A percentile compares a stretch with the other conserved stretches of the same genome.
phyloP scores from a whole-genome alignment of 306 rosid species.

The Hippophae rhamnoides region DNA sequence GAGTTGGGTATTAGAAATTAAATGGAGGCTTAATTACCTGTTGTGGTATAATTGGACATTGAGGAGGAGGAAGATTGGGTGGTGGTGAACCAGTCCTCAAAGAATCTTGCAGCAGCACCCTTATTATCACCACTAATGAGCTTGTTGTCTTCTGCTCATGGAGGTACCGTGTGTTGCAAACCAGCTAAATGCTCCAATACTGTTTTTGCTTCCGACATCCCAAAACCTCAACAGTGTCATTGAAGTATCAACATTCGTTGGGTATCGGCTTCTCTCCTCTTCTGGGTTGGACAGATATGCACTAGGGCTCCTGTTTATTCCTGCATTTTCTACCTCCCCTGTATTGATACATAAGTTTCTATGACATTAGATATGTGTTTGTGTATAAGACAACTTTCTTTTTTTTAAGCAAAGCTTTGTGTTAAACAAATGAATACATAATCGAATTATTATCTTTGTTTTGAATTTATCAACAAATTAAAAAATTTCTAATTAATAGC shows the following conservation, averaged over 20 bases:
- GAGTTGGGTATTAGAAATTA: neutral
- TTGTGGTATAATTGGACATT: conserved; percentile 11
- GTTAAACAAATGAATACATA: too few species aligned
- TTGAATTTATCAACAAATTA: too few species aligned
- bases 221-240: conserved; percentile 69
- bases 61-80: conserved; percentile 2
- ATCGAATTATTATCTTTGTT: too few species aligned
- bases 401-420: too few species aligned
- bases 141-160: conserved; percentile 67
- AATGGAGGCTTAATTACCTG: conserved; percentile 11
- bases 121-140: conserved; percentile 86
- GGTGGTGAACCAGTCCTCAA: conserved; percentile 61
- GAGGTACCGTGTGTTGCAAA: conserved; percentile 79
- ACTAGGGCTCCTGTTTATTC: conserved; percentile 78
- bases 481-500: too few species aligned
- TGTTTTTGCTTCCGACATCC: conserved; percentile 34
- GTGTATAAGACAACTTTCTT: too few species aligned
- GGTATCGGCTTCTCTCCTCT: conserved; percentile 56
- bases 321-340: conserved; percentile 61
- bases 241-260: conserved; percentile 44
- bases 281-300: conserved; percentile 63
- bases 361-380: too few species aligned
- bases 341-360: neutral
- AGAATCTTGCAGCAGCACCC: conserved; percentile 73
- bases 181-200: conserved; percentile 68